These are phyloP conservation scores for Uncinocarpus reesii DNA, from an alignment of 2,329 filamentous ascomycete species.

Conservation along the genomic window DNA sequence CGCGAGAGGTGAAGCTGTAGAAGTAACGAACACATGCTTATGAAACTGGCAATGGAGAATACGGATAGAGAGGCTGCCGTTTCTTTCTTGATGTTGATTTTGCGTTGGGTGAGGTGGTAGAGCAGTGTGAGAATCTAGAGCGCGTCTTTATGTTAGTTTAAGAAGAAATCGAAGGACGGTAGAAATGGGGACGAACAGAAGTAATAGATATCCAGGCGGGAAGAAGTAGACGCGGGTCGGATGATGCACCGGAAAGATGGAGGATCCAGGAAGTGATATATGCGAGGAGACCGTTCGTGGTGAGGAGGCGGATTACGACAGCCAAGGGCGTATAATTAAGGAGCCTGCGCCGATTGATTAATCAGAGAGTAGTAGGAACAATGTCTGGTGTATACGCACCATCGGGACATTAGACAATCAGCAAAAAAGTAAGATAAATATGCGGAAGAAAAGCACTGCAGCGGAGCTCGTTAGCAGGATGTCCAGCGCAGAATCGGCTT, in stretches of 20 bases:
- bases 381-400: slow-evolving; percentile 41
- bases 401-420: slow-evolving; percentile 74
- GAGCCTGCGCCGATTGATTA: slow-evolving; percentile 47
- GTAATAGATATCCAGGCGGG: slow-evolving; percentile 71
- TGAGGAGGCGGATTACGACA: slow-evolving; percentile 67
- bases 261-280: slow-evolving; percentile 65
- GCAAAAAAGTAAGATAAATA: slow-evolving; percentile 76
- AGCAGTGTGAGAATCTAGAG: slow-evolving; percentile 63
- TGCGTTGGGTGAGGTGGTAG: slow-evolving; percentile 67
- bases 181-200: slow-evolving; percentile 43
- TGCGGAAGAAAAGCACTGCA: slow-evolving; percentile 61
- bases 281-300: slow-evolving; percentile 62
- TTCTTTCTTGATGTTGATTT: slow-evolving; percentile 69
- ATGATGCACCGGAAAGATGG: slow-evolving; percentile 57
- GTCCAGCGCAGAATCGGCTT: slow-evolving; percentile 11
- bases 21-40: slow-evolving; percentile 61
- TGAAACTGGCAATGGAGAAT: slow-evolving; percentile 65
- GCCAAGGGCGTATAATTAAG: slow-evolving; percentile 70
- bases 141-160: background rate
- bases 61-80: slow-evolving; percentile 67
- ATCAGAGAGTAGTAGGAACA: slow-evolving; percentile 2
- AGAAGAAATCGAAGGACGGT: background rate
- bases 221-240: slow-evolving; percentile 59
- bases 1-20: slow-evolving; percentile 55
- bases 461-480: slow-evolving; percentile 10